phyloP scores from a whole-genome alignment of 106 monocot species.

The Dendrobium nobile region DNA sequence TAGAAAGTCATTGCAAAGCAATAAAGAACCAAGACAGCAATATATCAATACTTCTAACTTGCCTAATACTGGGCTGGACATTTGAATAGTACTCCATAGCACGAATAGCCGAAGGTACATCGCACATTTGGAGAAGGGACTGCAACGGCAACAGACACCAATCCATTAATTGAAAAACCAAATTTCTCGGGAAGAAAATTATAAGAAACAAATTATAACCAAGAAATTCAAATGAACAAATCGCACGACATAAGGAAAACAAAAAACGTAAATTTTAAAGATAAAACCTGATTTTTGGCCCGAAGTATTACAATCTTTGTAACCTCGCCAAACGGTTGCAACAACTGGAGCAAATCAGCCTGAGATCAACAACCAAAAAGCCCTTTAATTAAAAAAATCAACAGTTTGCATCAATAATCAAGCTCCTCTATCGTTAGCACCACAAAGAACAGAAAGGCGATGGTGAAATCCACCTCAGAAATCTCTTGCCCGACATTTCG shows the following conservation, averaged over 20 bases:
- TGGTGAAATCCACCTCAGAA: conserved; percentile 36
- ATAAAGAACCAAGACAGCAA: not conserved
- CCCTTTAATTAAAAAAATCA: not conserved
- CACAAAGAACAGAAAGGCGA: not conserved
- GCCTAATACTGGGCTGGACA: conserved; percentile 57
- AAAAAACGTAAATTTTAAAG: not conserved
- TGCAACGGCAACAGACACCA: conserved; percentile 6
- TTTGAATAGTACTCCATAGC: conserved; percentile 49
- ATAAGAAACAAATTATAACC: not conserved
- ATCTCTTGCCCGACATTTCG: conserved; percentile 89
- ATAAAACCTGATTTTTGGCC: conserved; percentile 59
- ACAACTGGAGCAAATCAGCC: conserved; percentile 61
- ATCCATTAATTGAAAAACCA: not conserved
- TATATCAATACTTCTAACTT: not conserved
- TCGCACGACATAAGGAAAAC: not conserved
- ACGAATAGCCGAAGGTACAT: conserved; percentile 35
- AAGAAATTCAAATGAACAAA: no score
- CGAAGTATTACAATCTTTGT: conserved; percentile 57
- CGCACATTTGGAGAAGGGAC: conserved; percentile 72
- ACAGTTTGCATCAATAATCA: not conserved
- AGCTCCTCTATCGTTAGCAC: not conserved
- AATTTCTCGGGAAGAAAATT: not conserved
- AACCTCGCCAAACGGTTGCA: conserved; percentile 55
- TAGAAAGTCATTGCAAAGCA: not conserved
- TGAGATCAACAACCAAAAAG: conserved; percentile 9